Evolutionary conservation across 1,284 basidiomycete genomes (phyloP), one percentile per base, ranked within the genome.

Genomic region (Tetrapyrgos nigripes): DNA sequence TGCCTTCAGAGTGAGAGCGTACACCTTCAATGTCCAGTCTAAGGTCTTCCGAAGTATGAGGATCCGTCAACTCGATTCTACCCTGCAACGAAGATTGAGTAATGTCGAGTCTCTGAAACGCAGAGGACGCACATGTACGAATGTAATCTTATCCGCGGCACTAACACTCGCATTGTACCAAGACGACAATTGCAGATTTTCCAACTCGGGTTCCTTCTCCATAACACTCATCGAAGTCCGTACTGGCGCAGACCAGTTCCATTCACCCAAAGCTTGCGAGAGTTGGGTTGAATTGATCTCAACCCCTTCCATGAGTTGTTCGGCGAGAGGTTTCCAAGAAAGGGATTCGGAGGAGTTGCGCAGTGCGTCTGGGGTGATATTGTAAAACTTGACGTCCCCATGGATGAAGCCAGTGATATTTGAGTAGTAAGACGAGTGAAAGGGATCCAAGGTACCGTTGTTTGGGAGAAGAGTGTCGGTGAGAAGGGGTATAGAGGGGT

Each of bases 331-430:
- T 40, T 71, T 76, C 89, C 87, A 91, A 13, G 79, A 67, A 47
- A 71, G 50, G 59, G 75, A 45, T 44, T 55, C 48, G 4, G 55
- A 64, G 47, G 72, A 62, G 62, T 76, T 74, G 26, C 71, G 64
- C 28, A 80, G 68, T 53, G 72, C 69, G 19, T 78, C 66, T 11
- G 79, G 73, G 1, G 87, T 84, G 48, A 92, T 83, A 66, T 93
- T 93, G 67, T 85, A 79, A 64, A 85, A 83, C 31, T 76, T 74
- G 17, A 84, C 71, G 44, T 84, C 75, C 5, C 88, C 89, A 58
- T 86, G 86, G 62, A 91, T 81, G 68, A 90, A 92, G 14, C 90
- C 92, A 14, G 91, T 92, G 50, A 89, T 79, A 67, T 93, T 93
- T 4, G 79, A 73, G 67, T 88, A 91, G 70, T 92, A 93, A 1